Conservation (phyloP, 805 yeast genomes). For the Suhomyces vadensis region DNA sequence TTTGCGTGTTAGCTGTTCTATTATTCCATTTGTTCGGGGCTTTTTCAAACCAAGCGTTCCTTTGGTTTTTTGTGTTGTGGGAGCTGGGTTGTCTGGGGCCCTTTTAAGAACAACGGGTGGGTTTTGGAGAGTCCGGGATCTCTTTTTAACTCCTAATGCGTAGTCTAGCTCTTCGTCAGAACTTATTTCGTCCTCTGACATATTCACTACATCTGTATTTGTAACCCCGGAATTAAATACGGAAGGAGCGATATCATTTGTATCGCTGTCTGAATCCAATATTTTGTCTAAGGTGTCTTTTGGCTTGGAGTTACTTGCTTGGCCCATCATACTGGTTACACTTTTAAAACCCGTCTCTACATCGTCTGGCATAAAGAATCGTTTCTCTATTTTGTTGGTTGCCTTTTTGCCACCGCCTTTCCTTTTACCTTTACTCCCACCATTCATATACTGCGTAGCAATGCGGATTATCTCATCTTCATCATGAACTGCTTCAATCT, state of each 20-base stretch:
- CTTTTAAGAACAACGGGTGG: not conserved
- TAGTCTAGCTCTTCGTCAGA: constrained; percentile 1
- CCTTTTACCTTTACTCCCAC: constrained; percentile 23
- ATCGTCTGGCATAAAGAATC: constrained; percentile 72
- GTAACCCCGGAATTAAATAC: too few species aligned
- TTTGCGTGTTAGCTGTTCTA: constrained; percentile 16
- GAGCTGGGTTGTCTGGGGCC: not conserved
- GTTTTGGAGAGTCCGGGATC: not conserved
- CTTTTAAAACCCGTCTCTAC: constrained; percentile 63
- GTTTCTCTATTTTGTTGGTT: constrained; percentile 32
- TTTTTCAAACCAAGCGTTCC: constrained; percentile 20
- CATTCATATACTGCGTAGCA: constrained; percentile 66
- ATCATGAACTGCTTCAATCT: constrained; percentile 55
- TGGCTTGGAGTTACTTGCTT: constrained; percentile 3
- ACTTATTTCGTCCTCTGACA: constrained; percentile 2
- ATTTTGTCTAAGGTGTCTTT: constrained; percentile 16
- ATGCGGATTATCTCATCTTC: constrained; percentile 64
- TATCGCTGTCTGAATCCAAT: constrained; percentile 19
- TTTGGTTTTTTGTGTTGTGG: not conserved
- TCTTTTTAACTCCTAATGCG: not conserved
- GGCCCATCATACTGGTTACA: constrained; percentile 49
- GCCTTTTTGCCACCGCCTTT: constrained; percentile 9
- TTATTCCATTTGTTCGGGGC: constrained; percentile 12
- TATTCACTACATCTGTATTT: too few species aligned
- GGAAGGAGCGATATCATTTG: not conserved